These are phyloP conservation scores for Boletus eberwhitei DNA, from an alignment of 768 basidiomycete species.

Conservation along the genomic window DNA sequence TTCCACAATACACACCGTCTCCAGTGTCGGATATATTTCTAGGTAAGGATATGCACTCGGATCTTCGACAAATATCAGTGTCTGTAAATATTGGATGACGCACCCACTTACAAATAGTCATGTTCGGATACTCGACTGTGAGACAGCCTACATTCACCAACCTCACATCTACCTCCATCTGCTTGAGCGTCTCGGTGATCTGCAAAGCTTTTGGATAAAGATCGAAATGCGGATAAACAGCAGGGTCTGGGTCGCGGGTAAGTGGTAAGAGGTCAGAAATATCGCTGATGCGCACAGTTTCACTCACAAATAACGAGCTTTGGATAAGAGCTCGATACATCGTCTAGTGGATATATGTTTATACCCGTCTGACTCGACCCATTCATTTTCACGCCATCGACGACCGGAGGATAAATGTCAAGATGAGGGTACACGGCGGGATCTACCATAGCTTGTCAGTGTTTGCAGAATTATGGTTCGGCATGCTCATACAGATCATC, in stretches of 20 bases:
- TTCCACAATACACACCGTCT: constrained; percentile 6
- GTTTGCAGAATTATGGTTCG: background rate
- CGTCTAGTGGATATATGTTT: background rate
- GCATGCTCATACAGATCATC: constrained; percentile 32
- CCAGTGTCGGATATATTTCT: constrained; percentile 36
- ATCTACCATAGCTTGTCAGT: constrained; percentile 27
- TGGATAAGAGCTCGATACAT: constrained; percentile 5
- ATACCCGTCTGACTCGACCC: background rate
- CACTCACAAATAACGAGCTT: constrained; percentile 18
- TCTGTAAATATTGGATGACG: background rate
- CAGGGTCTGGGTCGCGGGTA: constrained; percentile 31
- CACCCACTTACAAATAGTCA: constrained; percentile 28
- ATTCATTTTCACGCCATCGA: background rate
- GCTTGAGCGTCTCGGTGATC: constrained; percentile 47
- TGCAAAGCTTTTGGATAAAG: constrained; percentile 35
- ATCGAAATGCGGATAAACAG: constrained; percentile 40
- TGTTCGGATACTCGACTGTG: constrained; percentile 21
- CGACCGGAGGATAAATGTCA: constrained; percentile 35
- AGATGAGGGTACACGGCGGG: constrained; percentile 41
- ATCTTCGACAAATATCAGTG: constrained; percentile 33
- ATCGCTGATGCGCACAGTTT: background rate
- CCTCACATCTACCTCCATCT: constrained; percentile 37
- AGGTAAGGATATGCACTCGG: constrained; percentile 39
- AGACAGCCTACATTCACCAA: constrained; percentile 6
- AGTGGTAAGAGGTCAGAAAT: background rate